Evolutionary conservation across 768 basidiomycete species (phyloP).

Genomic region (Polyporus arcularius): DNA sequence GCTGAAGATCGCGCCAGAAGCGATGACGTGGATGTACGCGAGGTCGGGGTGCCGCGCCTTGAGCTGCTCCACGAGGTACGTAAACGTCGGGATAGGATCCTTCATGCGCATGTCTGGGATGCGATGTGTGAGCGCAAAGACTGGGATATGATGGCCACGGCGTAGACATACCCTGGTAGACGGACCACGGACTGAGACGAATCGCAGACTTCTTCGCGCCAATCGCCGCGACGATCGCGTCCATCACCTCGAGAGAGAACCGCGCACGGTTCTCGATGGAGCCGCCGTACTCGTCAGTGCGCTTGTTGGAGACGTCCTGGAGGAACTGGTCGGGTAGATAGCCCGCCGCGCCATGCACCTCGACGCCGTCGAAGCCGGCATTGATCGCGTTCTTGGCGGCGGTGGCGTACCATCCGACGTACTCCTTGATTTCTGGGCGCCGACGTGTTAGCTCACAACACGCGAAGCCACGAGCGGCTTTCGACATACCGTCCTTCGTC

Average conservation of each 20-base stretch:
- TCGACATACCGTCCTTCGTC: conserved; percentile 21
- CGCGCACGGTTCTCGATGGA: conserved; percentile 45
- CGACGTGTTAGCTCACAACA: neutral
- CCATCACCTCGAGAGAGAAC: conserved; percentile 45
- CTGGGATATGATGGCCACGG: neutral
- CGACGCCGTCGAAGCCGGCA: conserved; percentile 32
- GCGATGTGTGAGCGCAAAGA: conserved; percentile 8
- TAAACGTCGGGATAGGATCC: conserved; percentile 55
- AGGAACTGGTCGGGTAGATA: conserved; percentile 44
- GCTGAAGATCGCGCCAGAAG: conserved; percentile 23
- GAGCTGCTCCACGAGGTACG: conserved; percentile 45
- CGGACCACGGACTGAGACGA: conserved; percentile 39
- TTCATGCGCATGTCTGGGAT: conserved; percentile 45
- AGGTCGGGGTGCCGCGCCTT: conserved; percentile 39
- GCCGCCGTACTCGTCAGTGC: conserved; percentile 53
- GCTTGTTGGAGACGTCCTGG: conserved; percentile 40
- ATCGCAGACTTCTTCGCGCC: conserved; percentile 42
- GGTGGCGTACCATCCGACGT: conserved; percentile 32
- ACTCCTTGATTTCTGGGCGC: conserved; percentile 36
- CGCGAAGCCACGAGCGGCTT: neutral
- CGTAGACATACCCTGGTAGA: conserved; percentile 27
- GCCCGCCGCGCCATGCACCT: conserved; percentile 31
- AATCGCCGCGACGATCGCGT: conserved; percentile 39
- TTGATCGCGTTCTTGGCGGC: conserved; percentile 32
- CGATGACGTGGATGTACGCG: conserved; percentile 40